phyloP scores from a whole-genome alignment of 371 early-diverging fungal species.

The Mucor mucedo region DNA sequence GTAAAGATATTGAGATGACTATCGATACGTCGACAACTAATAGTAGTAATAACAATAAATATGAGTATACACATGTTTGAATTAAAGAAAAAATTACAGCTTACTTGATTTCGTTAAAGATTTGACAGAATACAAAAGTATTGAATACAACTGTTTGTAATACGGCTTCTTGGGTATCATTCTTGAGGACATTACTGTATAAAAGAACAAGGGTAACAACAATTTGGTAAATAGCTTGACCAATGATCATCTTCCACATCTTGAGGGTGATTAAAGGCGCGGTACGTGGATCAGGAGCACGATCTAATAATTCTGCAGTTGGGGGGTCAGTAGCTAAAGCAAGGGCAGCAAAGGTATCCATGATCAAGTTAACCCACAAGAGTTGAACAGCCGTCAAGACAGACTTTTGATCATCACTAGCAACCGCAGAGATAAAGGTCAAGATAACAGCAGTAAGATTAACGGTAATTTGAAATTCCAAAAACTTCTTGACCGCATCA shows the following conservation, averaged over 20 bases:
- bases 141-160: constrained; percentile 75
- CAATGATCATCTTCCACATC: constrained; percentile 75
- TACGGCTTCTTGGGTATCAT: constrained; percentile 31
- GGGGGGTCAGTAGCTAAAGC: constrained; percentile 76
- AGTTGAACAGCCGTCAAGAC: constrained; percentile 70
- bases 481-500: constrained; percentile 74
- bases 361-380: constrained; percentile 80
- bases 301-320: constrained; percentile 56
- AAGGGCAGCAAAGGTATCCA: constrained; percentile 76
- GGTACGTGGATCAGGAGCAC: constrained; percentile 59
- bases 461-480: constrained; percentile 78
- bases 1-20: constrained; percentile 61
- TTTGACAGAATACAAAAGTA: constrained; percentile 80
- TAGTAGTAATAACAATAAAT: constrained; percentile 3
- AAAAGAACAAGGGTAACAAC: constrained; percentile 54
- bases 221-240: constrained; percentile 63
- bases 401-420: constrained; percentile 38
- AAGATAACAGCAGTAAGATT: constrained; percentile 69
- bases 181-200: constrained; percentile 42
- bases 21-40: constrained; percentile 62
- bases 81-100: background rate
- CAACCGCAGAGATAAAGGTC: constrained; percentile 63
- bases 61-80: background rate
- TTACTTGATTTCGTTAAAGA: constrained; percentile 75
- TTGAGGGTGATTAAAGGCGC: constrained; percentile 63